These are phyloP conservation scores for Fusarium subglutinans DNA, from an alignment of 2,329 filamentous ascomycete species.

Conservation along the genomic window DNA sequence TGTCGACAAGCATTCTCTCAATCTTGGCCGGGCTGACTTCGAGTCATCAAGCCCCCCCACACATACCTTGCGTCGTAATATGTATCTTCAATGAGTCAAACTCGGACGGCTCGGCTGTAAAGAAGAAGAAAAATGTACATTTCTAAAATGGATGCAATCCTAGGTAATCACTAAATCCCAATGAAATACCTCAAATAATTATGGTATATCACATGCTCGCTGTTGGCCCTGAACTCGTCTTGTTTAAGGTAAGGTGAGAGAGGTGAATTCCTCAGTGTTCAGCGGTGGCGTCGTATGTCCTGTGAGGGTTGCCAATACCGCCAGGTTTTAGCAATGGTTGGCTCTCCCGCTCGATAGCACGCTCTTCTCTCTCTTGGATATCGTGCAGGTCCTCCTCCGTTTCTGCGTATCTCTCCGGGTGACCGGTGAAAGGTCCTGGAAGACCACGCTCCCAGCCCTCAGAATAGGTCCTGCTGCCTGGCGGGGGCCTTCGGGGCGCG, in stretches of 20 bases:
- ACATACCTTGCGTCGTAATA: not conserved
- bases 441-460: slow-evolving; percentile 62
- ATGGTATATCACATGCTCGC: slow-evolving; percentile 39
- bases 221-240: slow-evolving; percentile 12
- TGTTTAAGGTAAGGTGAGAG: slow-evolving; percentile 1
- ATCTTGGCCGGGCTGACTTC: slow-evolving; percentile 4
- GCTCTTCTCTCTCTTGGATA: slow-evolving; percentile 61
- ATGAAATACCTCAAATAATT: slow-evolving; percentile 9
- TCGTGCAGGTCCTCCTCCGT: slow-evolving; percentile 62
- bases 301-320: slow-evolving; percentile 58
- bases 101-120: not conserved
- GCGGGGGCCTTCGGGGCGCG: slow-evolving; percentile 47
- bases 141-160: slow-evolving; percentile 29
- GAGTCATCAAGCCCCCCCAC: slow-evolving; percentile 34
- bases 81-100: slow-evolving; percentile 16
- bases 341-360: slow-evolving; percentile 60
- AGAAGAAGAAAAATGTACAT: slow-evolving; percentile 12
- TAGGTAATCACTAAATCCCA: slow-evolving; percentile 24
- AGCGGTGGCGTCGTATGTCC: slow-evolving; percentile 50
- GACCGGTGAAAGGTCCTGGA: slow-evolving; percentile 61
- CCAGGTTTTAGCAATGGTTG: slow-evolving; percentile 61
- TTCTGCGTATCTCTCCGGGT: slow-evolving; percentile 62
- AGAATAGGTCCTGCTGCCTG: slow-evolving; percentile 56
- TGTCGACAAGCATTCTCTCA: not conserved
- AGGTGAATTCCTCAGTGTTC: slow-evolving; percentile 18